Base-by-base conservation (phyloP, 2,329 filamentous ascomycete species). In the Penicillium frequentans region DNA sequence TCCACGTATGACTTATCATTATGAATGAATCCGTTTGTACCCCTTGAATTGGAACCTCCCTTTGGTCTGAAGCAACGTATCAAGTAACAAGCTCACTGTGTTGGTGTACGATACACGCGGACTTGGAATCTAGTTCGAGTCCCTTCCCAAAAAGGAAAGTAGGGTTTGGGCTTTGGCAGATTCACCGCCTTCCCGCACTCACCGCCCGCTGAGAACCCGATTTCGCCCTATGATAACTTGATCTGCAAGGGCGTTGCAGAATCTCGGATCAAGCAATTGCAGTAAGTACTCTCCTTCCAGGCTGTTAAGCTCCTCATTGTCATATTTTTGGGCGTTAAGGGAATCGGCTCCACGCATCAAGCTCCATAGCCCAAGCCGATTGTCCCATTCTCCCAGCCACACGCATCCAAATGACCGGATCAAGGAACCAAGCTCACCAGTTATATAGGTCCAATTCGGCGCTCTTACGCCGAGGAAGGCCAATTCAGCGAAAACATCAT, bases 181-280 rank as follows among this genome's bases (percentile, higher is more conserved):
- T 35, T 49, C 31, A 49, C 46, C 27, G 19, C 31, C 31, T 26
- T 39, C 24, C 3, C 21, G 24, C 26, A 23, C 47, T 58, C 57
- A 66, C 64, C 64, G 64, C 64, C 62, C 53, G 47, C 52, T 45
- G 46, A 60, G 56, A 62, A 56, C 53, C 61, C 63, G 59, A 65
- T 58, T 58, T 54, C 54, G 59, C 54, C 61, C 59, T 59, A 39
- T 43, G 29, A 50, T 48, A 47, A 39, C 44, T 54, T 56, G 21
- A 63, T 58, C 56, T 59, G 56, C 61, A 64, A 64, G 56, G 54
- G 53, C 54, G 43, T 42, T 58, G 61, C 57, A 61, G 61, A 60
- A 62, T 55, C 49, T 66, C 54, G 52, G 56, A 64, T 52, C 52
- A 59, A 61, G 57, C 47, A 46, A 64, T 64, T 62, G 54, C 52